Evolutionary conservation across 768 basidiomycete genomes (phyloP).

Genomic region (Calocybe cyanea): DNA sequence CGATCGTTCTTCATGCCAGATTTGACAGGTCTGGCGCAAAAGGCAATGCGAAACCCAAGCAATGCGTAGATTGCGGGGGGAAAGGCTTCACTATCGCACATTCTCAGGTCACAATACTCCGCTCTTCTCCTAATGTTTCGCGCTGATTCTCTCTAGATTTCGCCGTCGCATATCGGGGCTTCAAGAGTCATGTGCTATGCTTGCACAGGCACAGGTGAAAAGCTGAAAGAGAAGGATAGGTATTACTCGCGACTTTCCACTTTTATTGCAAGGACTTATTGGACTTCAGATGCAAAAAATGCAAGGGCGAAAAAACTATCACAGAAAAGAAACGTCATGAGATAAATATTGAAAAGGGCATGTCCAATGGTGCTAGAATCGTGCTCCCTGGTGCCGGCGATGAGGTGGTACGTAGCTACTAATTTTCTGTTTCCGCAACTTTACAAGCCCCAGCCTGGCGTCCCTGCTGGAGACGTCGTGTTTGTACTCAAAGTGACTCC

Average conservation of each 20-base stretch:
- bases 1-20: slow-evolving; percentile 1
- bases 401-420: slow-evolving; percentile 56
- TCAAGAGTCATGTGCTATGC: slow-evolving; percentile 59
- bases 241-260: slow-evolving; percentile 22
- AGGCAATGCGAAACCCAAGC: slow-evolving; percentile 79
- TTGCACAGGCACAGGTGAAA: slow-evolving; percentile 67
- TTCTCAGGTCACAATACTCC: slow-evolving; percentile 39
- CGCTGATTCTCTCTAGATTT: slow-evolving; percentile 27
- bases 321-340: slow-evolving; percentile 90
- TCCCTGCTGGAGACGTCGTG: slow-evolving; percentile 87
- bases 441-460: slow-evolving; percentile 56
- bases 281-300: slow-evolving; percentile 82
- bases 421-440: background rate
- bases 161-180: slow-evolving; percentile 43
- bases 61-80: slow-evolving; percentile 78
- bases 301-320: slow-evolving; percentile 81
- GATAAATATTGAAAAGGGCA: slow-evolving; percentile 83
- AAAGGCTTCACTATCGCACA: slow-evolving; percentile 70
- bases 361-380: slow-evolving; percentile 79
- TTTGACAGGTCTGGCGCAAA: slow-evolving; percentile 70
- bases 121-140: background rate
- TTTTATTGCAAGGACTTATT: no score
- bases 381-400: slow-evolving; percentile 91
- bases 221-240: slow-evolving; percentile 82
- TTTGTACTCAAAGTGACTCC: slow-evolving; percentile 67